Conservation (phyloP, 176 grass and related monocot genomes). For the Echinochloa phyllopogon region DNA sequence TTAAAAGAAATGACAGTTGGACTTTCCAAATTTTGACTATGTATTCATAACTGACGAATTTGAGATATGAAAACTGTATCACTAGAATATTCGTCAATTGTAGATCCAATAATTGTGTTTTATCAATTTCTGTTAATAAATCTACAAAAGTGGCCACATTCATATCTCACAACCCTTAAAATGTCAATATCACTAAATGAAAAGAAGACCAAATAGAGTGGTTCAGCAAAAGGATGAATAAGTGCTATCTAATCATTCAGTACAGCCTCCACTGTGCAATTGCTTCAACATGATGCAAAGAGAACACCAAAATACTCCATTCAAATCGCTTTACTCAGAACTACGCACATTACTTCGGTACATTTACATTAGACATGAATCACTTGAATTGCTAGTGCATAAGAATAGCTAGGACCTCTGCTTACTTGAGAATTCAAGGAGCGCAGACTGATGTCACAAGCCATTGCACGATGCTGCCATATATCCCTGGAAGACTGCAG, state of each 20-base stretch:
- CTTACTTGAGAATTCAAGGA: constrained; percentile 87
- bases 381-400: neutral
- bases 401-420: neutral
- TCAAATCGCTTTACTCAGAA: neutral
- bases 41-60: neutral
- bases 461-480: constrained; percentile 75
- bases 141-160: neutral
- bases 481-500: constrained; percentile 73
- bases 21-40: neutral
- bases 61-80: neutral
- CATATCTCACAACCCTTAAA: neutral
- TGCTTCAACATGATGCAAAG: neutral
- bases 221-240: neutral
- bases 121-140: neutral
- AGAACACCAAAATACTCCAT: neutral
- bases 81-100: neutral
- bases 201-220: neutral
- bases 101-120: neutral
- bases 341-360: neutral
- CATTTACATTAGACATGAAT: neutral
- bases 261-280: neutral
- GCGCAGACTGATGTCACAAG: constrained; percentile 69
- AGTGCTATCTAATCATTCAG: neutral
- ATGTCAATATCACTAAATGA: neutral
- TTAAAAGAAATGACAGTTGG: neutral